phyloP scores from a whole-genome alignment of 345 rosid species.

The Raphanus sativus region DNA sequence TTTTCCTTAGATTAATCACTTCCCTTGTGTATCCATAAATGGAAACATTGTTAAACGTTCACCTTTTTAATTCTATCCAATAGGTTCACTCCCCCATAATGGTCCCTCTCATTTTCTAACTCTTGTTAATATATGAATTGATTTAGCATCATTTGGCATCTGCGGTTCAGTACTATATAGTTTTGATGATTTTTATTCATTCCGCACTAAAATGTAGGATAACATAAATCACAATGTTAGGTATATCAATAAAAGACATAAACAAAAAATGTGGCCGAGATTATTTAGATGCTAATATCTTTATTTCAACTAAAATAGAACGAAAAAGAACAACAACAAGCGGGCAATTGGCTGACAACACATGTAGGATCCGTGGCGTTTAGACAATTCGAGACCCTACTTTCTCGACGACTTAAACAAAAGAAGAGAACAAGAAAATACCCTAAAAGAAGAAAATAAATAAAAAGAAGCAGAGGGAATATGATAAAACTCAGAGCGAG shows the following conservation, averaged over 20 bases:
- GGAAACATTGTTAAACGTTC: slow-evolving; percentile 37
- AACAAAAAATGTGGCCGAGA: not conserved
- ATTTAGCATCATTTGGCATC: slow-evolving; percentile 22
- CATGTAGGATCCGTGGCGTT: slow-evolving; percentile 32
- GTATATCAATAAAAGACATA: not conserved
- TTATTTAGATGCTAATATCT: not conserved
- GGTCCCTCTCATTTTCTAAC: slow-evolving; percentile 31
- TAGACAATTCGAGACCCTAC: slow-evolving; percentile 37
- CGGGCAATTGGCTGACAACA: slow-evolving; percentile 18
- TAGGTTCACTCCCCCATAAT: slow-evolving; percentile 24
- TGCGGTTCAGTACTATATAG: slow-evolving; percentile 28
- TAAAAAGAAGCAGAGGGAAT: slow-evolving; percentile 32
- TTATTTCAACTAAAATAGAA: slow-evolving; percentile 1
- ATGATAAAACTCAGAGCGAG: slow-evolving; percentile 16
- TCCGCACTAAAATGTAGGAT: slow-evolving; percentile 3
- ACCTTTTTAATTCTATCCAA: slow-evolving; percentile 22
- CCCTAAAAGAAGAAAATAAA: not conserved
- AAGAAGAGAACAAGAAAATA: slow-evolving; percentile 13
- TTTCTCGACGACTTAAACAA: slow-evolving; percentile 9
- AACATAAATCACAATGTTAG: not conserved
- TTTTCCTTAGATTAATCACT: slow-evolving; percentile 34
- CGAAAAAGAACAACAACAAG: not conserved
- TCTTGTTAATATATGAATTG: slow-evolving; percentile 22
- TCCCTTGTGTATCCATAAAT: slow-evolving; percentile 38
- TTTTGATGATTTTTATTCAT: not conserved